Percentiles rank a stretch among this genome's conserved stretches.
These are phyloP conservation scores for Mycena indigotica DNA, from an alignment of 768 basidiomycete genomes.

Conservation along the genomic window DNA sequence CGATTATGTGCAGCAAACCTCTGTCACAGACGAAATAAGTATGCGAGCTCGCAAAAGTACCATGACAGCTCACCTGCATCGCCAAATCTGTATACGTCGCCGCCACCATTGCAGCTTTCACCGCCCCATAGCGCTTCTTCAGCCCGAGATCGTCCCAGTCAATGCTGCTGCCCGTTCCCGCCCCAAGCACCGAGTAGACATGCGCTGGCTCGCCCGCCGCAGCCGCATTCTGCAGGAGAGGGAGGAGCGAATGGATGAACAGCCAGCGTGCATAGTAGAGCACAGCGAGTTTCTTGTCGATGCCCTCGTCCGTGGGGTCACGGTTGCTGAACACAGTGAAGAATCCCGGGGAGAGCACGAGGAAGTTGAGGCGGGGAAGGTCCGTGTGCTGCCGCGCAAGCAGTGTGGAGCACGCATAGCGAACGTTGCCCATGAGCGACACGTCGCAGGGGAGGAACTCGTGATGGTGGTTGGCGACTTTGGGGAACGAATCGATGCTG, in stretches of 20 bases:
- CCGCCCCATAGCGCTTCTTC: slow-evolving; percentile 22
- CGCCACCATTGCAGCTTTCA: slow-evolving; percentile 4
- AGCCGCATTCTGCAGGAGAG: slow-evolving; percentile 27
- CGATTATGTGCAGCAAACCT: slow-evolving; percentile 24
- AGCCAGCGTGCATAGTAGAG: slow-evolving; percentile 26
- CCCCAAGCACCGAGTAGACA: slow-evolving; percentile 33
- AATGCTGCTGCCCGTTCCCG: slow-evolving; percentile 25
- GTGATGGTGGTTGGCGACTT: slow-evolving; percentile 22
- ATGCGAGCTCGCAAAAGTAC: neutral
- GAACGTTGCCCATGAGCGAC: slow-evolving; percentile 6
- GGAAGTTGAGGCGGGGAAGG: slow-evolving; percentile 36
- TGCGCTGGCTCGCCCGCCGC: slow-evolving; percentile 32
- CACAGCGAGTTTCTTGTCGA: slow-evolving; percentile 5
- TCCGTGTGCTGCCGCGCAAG: too few species aligned
- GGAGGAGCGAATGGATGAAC: slow-evolving; percentile 30
- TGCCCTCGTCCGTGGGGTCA: slow-evolving; percentile 16
- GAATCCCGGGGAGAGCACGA: slow-evolving; percentile 28
- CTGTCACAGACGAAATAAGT: slow-evolving; percentile 7
- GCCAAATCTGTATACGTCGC: slow-evolving; percentile 9
- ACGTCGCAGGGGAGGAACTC: slow-evolving; percentile 38
- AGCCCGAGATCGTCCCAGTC: slow-evolving; percentile 34
- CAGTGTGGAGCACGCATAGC: neutral
- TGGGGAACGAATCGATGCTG: slow-evolving; percentile 32
- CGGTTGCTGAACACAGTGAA: slow-evolving; percentile 3
- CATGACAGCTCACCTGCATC: slow-evolving; percentile 5